Evolutionary conservation across 2,329 filamentous ascomycete genomes (phyloP).

Genomic region (Aspergillus sp.): DNA sequence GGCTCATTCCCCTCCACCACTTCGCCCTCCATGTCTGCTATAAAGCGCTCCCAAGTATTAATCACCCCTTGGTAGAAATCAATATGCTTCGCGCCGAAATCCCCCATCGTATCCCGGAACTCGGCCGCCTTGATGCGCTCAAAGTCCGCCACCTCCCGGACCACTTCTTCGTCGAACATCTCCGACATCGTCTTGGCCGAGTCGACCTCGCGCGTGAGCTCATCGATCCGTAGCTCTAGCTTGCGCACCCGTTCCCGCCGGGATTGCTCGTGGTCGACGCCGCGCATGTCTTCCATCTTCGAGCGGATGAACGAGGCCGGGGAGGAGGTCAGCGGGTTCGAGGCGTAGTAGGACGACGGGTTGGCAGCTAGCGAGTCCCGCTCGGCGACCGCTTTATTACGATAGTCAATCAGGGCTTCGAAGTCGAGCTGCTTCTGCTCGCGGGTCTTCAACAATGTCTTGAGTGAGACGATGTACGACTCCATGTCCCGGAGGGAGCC

Average conservation of each 20-base stretch:
- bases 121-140: slow-evolving; percentile 93
- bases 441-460: slow-evolving; percentile 78
- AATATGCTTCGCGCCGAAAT: slow-evolving; percentile 75
- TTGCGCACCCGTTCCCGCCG: slow-evolving; percentile 80
- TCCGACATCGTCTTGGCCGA: slow-evolving; percentile 77
- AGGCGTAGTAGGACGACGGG: slow-evolving; percentile 50
- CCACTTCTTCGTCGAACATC: slow-evolving; percentile 91
- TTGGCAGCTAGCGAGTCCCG: slow-evolving; percentile 69
- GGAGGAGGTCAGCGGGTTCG: slow-evolving; percentile 48
- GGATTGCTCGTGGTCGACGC: slow-evolving; percentile 90
- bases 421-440: slow-evolving; percentile 98
- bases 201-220: slow-evolving; percentile 83
- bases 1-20: slow-evolving; percentile 9
- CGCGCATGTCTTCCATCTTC: slow-evolving; percentile 93
- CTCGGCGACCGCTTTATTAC: slow-evolving; percentile 81
- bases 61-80: slow-evolving; percentile 75
- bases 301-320: slow-evolving; percentile 80
- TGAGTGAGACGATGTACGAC: slow-evolving; percentile 80
- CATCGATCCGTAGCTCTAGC: slow-evolving; percentile 84
- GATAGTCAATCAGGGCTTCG: slow-evolving; percentile 90
- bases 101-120: slow-evolving; percentile 79
- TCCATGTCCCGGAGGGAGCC: slow-evolving; percentile 92
- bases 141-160: slow-evolving; percentile 87
- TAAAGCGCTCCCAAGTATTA: slow-evolving; percentile 79
- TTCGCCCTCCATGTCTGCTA: slow-evolving; percentile 77